These are phyloP conservation scores for Fusarium ramigenum DNA, from an alignment of 2,329 filamentous ascomycete species.

Conservation along the genomic window DNA sequence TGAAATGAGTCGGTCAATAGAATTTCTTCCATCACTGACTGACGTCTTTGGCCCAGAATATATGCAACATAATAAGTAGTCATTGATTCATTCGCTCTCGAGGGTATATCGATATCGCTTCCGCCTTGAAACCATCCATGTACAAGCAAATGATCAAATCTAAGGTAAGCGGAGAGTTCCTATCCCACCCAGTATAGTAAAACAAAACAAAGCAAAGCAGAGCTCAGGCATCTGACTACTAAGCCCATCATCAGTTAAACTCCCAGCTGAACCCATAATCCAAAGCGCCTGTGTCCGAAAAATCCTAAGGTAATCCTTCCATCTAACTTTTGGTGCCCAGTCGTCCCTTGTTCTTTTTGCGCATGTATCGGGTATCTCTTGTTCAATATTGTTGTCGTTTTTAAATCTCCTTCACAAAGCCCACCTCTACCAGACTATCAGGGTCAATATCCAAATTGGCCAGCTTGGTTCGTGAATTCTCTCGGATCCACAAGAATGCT, in stretches of 20 bases:
- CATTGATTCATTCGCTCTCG: slow-evolving; percentile 21
- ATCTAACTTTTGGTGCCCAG: slow-evolving; percentile 2
- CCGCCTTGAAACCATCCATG: slow-evolving; percentile 3
- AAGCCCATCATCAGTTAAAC: slow-evolving; percentile 1
- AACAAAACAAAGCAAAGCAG: not conserved
- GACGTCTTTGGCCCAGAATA: not conserved
- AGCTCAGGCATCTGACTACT: not conserved
- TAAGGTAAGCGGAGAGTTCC: slow-evolving; percentile 13
- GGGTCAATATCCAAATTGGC: slow-evolving; percentile 61
- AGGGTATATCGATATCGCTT: slow-evolving; percentile 28
- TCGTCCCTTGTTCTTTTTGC: not conserved
- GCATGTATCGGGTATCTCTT: slow-evolving; percentile 17
- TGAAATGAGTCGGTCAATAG: not conserved
- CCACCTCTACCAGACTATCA: slow-evolving; percentile 72
- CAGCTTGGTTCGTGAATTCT: slow-evolving; percentile 73
- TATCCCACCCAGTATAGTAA: slow-evolving; percentile 14
- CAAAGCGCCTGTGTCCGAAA: slow-evolving; percentile 15
- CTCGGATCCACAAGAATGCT: slow-evolving; percentile 70
- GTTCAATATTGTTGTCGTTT: not conserved
- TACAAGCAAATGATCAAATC: slow-evolving; percentile 21
- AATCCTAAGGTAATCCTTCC: not conserved
- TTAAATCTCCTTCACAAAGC: slow-evolving; percentile 73
- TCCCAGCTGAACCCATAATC: slow-evolving; percentile 5
- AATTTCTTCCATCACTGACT: not conserved
- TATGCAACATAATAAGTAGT: not conserved